phyloP scores from a whole-genome alignment of 495 filamentous ascomycete species.

The Aspergillus baeticus region DNA sequence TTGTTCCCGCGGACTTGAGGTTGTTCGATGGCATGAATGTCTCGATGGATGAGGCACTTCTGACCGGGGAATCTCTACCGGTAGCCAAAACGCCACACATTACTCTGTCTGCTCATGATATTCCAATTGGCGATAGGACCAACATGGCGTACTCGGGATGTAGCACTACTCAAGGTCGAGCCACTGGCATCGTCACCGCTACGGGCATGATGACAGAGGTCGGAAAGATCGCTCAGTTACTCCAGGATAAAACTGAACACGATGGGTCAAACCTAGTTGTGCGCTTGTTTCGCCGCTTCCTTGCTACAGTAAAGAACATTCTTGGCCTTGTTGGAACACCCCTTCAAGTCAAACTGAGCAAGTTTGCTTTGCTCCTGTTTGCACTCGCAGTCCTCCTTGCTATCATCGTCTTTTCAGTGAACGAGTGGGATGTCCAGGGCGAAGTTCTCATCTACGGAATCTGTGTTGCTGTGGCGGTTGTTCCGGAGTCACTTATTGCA shows the following conservation, averaged over 20 bases:
- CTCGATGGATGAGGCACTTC: conserved; percentile 64
- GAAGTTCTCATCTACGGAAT: conserved; percentile 84
- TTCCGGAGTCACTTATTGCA: conserved; percentile 70
- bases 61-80: conserved; percentile 74
- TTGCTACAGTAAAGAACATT: conserved; percentile 54
- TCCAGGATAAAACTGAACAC: conserved; percentile 51
- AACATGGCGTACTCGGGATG: conserved; percentile 72
- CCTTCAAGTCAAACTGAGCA: conserved; percentile 76
- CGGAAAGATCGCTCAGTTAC: conserved; percentile 71
- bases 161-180: conserved; percentile 68
- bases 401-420: conserved; percentile 78
- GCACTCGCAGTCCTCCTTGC: conserved; percentile 71
- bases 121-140: conserved; percentile 64
- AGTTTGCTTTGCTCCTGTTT: conserved; percentile 73
- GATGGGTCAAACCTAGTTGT: conserved; percentile 65
- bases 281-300: conserved; percentile 56
- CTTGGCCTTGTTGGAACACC: conserved; percentile 81
- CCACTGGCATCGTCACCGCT: conserved; percentile 62
- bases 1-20: conserved; percentile 69
- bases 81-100: conserved; percentile 65
- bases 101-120: conserved; percentile 55
- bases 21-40: conserved; percentile 78
- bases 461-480: conserved; percentile 70
- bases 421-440: conserved; percentile 63
- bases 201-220: conserved; percentile 81